phyloP scores from a whole-genome alignment of 2,329 filamentous ascomycete genomes.

The Zasmidium cellare region DNA sequence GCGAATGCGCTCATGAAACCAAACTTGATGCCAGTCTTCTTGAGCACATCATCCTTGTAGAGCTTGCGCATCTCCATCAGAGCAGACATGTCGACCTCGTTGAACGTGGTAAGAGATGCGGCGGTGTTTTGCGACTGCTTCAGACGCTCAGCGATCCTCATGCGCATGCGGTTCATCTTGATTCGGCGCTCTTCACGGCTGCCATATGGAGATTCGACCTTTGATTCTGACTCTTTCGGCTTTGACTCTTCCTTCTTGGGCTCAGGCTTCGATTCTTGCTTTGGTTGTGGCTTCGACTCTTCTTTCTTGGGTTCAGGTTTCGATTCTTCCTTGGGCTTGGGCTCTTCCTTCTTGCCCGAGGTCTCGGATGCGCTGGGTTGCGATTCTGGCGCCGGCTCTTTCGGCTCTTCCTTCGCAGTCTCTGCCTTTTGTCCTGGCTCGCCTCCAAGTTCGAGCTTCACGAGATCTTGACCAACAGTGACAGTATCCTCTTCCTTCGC shows the following conservation, averaged over 20 bases:
- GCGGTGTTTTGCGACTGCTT: constrained; percentile 99
- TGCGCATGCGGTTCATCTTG: constrained; percentile 99
- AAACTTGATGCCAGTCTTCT: constrained; percentile 95
- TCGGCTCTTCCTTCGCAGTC: constrained; percentile 58
- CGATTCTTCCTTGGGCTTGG: constrained; percentile 41
- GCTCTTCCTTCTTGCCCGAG: constrained; percentile 40
- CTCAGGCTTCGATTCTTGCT: constrained; percentile 50
- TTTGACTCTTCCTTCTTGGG: constrained; percentile 41
- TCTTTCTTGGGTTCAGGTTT: constrained; percentile 50
- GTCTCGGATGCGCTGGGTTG: constrained; percentile 48
- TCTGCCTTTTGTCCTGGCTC: constrained; percentile 57
- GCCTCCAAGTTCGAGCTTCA: constrained; percentile 79
- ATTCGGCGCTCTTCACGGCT: constrained; percentile 86
- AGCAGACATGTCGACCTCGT: constrained; percentile 98
- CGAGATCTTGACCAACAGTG: constrained; percentile 85
- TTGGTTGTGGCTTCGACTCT: constrained; percentile 41
- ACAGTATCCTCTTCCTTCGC: constrained; percentile 95
- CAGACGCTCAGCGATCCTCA: constrained; percentile 92
- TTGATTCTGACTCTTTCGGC: constrained; percentile 41
- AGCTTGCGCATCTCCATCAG: constrained; percentile 96
- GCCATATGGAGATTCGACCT: constrained; percentile 55
- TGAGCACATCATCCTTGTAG: constrained; percentile 94
- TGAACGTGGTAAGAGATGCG: constrained; percentile 95
- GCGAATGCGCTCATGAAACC: constrained; percentile 99
- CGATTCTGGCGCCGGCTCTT: constrained; percentile 59